Conservation (phyloP, 2,329 filamentous ascomycete genomes). For the Laburnicola sp. region DNA sequence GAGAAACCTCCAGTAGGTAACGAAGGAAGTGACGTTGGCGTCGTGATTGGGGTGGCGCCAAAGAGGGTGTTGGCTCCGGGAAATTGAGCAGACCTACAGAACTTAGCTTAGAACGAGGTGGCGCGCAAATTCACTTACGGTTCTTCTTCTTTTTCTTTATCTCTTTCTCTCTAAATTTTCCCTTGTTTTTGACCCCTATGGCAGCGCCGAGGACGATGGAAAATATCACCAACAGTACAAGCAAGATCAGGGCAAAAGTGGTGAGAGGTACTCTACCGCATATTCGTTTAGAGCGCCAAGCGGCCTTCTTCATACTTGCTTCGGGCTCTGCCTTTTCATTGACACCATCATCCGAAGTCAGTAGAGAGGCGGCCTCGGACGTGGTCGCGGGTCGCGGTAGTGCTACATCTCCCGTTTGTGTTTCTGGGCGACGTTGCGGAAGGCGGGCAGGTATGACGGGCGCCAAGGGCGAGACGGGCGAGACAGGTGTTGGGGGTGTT, state of each 20-base stretch:
- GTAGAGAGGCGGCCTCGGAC: conserved; percentile 32
- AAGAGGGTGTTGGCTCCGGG: conserved; percentile 52
- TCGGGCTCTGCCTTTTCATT: conserved; percentile 36
- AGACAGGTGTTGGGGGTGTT: conserved; percentile 17
- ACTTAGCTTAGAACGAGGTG: conserved; percentile 18
- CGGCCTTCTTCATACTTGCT: conserved; percentile 27
- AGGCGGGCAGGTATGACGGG: conserved; percentile 33
- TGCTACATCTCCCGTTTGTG: conserved; percentile 33
- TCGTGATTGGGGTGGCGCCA: conserved; percentile 56
- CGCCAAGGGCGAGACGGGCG: conserved; percentile 26
- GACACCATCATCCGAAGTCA: conserved; percentile 26
- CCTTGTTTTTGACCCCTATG: conserved; percentile 53
- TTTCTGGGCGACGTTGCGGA: conserved; percentile 37
- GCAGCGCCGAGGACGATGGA: conserved; percentile 57
- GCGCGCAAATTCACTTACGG: conserved; percentile 28
- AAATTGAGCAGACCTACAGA: conserved; percentile 46
- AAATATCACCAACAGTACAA: conserved; percentile 51
- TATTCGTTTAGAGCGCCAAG: conserved; percentile 48
- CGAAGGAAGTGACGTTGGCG: conserved; percentile 49
- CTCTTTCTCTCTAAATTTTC: conserved; percentile 20
- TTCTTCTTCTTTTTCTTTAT: conserved; percentile 24
- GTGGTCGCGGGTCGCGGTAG: conserved; percentile 28
- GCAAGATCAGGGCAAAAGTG: conserved; percentile 53
- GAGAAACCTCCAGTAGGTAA: conserved; percentile 55
- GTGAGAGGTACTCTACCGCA: conserved; percentile 58